Conservation (phyloP, 495 filamentous ascomycete genomes). For the Aspergillus incahuasiensis region DNA sequence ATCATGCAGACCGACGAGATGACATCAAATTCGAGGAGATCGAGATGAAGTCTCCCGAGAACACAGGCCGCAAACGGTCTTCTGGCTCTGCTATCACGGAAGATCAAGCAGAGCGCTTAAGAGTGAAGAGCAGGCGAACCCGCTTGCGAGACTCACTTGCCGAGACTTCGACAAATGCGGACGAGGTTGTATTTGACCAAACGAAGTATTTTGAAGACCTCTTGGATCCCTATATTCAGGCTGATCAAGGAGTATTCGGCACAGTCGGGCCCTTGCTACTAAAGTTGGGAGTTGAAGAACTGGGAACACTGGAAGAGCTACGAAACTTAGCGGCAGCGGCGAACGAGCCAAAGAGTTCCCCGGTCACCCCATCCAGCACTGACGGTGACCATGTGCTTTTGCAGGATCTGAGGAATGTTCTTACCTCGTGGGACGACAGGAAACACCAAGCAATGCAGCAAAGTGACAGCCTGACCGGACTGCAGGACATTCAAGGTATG, state of each 20-base stretch:
- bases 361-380: not conserved
- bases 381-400: constrained; percentile 30
- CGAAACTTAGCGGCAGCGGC: constrained; percentile 23
- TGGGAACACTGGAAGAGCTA: constrained; percentile 41
- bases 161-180: constrained; percentile 45
- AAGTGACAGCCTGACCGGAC: constrained; percentile 47
- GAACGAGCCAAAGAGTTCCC: constrained; percentile 18
- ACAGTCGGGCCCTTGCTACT: constrained; percentile 61
- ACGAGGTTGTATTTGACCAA: constrained; percentile 56
- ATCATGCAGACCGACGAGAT: constrained; percentile 18
- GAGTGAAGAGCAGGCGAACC: constrained; percentile 78
- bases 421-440: constrained; percentile 56
- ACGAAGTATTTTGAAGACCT: constrained; percentile 68
- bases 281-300: constrained; percentile 56
- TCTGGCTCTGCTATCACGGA: constrained; percentile 46
- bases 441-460: constrained; percentile 53
- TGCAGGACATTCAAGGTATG: constrained; percentile 42
- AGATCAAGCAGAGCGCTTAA: constrained; percentile 52
- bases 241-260: constrained; percentile 73
- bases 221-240: constrained; percentile 60
- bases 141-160: constrained; percentile 68
- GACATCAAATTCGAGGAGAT: constrained; percentile 24
- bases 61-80: constrained; percentile 42
- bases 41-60: constrained; percentile 28
- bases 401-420: constrained; percentile 49